Evolutionary conservation across 495 filamentous ascomycete genomes (phyloP).

Genomic region (Talaromyces wortmannii): DNA sequence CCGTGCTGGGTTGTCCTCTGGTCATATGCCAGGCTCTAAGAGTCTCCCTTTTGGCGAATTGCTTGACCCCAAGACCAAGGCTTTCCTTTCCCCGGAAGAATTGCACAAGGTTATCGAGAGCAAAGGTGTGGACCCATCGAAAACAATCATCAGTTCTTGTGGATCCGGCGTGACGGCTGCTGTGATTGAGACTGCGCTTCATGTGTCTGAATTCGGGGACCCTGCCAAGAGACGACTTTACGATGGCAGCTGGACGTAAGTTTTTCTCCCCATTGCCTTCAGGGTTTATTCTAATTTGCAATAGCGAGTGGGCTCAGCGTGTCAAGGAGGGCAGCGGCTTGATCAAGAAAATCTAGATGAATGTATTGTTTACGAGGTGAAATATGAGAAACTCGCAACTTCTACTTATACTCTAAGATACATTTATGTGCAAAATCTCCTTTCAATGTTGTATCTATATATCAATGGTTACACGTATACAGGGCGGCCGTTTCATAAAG

Average conservation of each 20-base stretch:
- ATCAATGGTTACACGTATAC: too few relatives aligned
- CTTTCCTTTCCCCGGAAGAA: constrained; percentile 65
- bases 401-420: neutral
- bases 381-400: neutral
- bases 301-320: constrained; percentile 72
- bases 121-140: constrained; percentile 72
- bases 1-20: constrained; percentile 75
- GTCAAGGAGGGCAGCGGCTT: constrained; percentile 52
- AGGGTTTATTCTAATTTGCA: constrained; percentile 10
- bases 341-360: constrained; percentile 40
- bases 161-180: constrained; percentile 95
- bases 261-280: constrained; percentile 15
- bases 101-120: constrained; percentile 68
- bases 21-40: constrained; percentile 85
- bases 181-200: constrained; percentile 81
- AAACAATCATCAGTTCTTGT: constrained; percentile 81
- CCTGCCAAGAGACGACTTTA: constrained; percentile 69
- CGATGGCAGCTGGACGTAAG: constrained; percentile 97
- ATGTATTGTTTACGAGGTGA: neutral
- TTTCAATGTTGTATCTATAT: neutral
- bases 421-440: neutral
- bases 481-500: neutral
- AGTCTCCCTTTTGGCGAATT: constrained; percentile 75
- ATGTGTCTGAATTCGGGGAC: constrained; percentile 66
- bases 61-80: constrained; percentile 74